phyloP scores from a whole-genome alignment of 164 flowering plant genomes.

The Warburgia ugandensis region DNA sequence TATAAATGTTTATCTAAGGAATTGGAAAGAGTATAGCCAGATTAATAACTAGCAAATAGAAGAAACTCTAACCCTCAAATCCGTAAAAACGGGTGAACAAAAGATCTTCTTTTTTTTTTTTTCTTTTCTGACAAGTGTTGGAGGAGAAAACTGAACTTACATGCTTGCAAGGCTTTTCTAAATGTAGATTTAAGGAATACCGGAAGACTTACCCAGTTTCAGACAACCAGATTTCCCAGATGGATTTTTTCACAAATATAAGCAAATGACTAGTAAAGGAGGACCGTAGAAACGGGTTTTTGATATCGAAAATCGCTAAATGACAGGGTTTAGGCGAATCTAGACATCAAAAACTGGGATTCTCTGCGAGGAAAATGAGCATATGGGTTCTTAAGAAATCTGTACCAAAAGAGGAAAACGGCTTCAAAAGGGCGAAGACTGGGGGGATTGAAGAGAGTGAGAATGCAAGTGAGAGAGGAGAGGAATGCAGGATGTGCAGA shows the following conservation, averaged over 20 bases:
- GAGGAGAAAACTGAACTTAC: slow-evolving; percentile 9
- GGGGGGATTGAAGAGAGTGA: background rate
- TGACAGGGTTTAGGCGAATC: slow-evolving; percentile 1
- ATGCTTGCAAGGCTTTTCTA: slow-evolving; percentile 16
- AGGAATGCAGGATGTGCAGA: background rate
- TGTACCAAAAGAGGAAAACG: no score
- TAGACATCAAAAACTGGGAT: background rate
- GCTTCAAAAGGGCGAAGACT: background rate
- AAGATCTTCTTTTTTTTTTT: slow-evolving; percentile 5
- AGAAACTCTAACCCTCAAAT: background rate
- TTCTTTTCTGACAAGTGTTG: background rate
- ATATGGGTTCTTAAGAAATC: background rate
- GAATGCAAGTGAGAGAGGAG: background rate
- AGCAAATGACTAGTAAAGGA: background rate
- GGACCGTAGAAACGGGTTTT: no score
- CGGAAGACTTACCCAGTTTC: slow-evolving; percentile 13
- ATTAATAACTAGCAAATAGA: background rate
- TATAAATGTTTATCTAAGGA: slow-evolving; percentile 16
- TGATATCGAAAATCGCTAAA: background rate
- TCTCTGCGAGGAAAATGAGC: slow-evolving; percentile 1
- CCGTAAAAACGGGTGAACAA: background rate
- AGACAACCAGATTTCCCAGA: slow-evolving; percentile 2
- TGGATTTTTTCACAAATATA: background rate
- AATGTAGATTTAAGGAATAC: slow-evolving; percentile 15
- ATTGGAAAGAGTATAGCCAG: slow-evolving; percentile 10